These are phyloP conservation scores for Macadamia integrifolia DNA, from an alignment of 164 flowering plant genomes.

Conservation along the genomic window DNA sequence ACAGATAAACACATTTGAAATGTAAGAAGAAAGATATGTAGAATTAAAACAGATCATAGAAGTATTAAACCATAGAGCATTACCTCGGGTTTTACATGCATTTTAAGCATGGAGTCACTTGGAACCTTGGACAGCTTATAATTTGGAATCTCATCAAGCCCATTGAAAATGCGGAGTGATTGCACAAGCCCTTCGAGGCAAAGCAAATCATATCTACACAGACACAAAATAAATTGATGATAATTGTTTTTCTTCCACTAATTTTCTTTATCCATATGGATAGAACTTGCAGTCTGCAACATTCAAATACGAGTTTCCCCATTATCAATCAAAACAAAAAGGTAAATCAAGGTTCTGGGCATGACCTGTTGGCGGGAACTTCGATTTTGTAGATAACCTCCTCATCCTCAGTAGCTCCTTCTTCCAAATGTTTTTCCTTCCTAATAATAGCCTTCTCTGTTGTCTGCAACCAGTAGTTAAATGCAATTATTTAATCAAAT, in stretches of 20 bases:
- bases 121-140: conserved; percentile 45
- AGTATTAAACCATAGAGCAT: neutral
- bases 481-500: neutral
- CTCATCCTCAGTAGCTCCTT: conserved; percentile 55
- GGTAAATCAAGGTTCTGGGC: too few relatives aligned
- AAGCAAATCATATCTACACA: conserved; percentile 75
- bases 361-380: conserved; percentile 83
- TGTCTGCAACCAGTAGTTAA: conserved; percentile 36
- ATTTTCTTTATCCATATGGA: too few relatives aligned
- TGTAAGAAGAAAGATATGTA: neutral
- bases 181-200: conserved; percentile 92
- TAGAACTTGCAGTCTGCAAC: too few relatives aligned
- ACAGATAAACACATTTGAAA: conserved; percentile 13
- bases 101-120: conserved; percentile 54
- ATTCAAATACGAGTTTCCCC: too few relatives aligned
- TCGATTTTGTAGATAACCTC: conserved; percentile 93
- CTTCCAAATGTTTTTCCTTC: conserved; percentile 86
- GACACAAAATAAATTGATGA: neutral
- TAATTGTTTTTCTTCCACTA: neutral
- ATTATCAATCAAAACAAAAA: too few relatives aligned
- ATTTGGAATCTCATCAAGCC: conserved; percentile 50
- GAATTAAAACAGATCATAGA: neutral
- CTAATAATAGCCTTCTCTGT: conserved; percentile 84
- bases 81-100: conserved; percentile 89
- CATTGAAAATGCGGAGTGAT: conserved; percentile 68